phyloP scores from a whole-genome alignment of 2,329 filamentous ascomycete species.

The Venturia aucupariae region DNA sequence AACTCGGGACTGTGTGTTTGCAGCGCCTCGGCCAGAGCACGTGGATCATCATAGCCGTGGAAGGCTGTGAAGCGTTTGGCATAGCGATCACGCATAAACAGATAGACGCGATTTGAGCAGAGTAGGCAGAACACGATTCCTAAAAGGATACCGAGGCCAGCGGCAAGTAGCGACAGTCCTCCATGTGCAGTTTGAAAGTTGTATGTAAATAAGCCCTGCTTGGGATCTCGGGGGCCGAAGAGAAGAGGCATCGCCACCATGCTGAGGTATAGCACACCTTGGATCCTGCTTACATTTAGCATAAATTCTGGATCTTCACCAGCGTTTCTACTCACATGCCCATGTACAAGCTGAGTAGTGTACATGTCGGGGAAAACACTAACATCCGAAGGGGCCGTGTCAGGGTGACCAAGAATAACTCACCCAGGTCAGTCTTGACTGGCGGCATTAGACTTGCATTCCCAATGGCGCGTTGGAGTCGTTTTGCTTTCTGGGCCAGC shows the following conservation, averaged over 20 bases:
- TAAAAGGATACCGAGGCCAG: constrained; percentile 52
- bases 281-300: not conserved
- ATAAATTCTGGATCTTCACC: not conserved
- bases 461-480: constrained; percentile 48
- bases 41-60: not conserved
- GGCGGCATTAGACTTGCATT: constrained; percentile 51
- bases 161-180: constrained; percentile 54
- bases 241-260: not conserved
- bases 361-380: not conserved
- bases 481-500: constrained; percentile 47
- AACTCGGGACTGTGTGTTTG: constrained; percentile 44
- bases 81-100: constrained; percentile 37
- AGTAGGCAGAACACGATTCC: constrained; percentile 34
- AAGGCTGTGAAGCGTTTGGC: constrained; percentile 23
- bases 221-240: not conserved
- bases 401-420: constrained; percentile 52
- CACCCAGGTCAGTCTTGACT: constrained; percentile 57
- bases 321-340: not conserved
- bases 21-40: not conserved
- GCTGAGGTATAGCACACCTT: constrained; percentile 2
- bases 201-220: constrained; percentile 31
- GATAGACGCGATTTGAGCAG: constrained; percentile 43
- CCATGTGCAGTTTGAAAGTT: constrained; percentile 46
- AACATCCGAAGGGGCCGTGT: constrained; percentile 40
- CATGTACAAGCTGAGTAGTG: not conserved